These are phyloP conservation scores for Xylaria scruposa DNA, from an alignment of 495 filamentous ascomycete genomes.

Conservation along the genomic window DNA sequence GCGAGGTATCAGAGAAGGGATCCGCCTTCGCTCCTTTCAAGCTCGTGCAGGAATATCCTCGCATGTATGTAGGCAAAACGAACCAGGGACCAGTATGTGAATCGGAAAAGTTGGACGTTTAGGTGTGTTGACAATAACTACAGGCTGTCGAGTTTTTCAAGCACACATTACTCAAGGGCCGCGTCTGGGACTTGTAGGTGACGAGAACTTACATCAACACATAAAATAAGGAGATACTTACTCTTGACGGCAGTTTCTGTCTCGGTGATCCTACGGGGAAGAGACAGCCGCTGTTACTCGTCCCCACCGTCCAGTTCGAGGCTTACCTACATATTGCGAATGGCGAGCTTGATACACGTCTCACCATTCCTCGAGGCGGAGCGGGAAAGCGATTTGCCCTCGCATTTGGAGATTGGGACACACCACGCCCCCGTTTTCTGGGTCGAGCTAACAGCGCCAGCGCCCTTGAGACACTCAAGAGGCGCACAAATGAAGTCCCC, in stretches of 20 bases:
- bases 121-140: background rate
- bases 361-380: slow-evolving; percentile 58
- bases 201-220: background rate
- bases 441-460: slow-evolving; percentile 56
- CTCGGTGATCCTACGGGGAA: slow-evolving; percentile 58
- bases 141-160: slow-evolving; percentile 63
- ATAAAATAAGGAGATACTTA: slow-evolving; percentile 10
- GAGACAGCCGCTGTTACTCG: slow-evolving; percentile 63
- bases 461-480: slow-evolving; percentile 42
- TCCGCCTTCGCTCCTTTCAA: slow-evolving; percentile 65
- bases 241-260: slow-evolving; percentile 64
- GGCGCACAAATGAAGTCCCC: slow-evolving; percentile 7
- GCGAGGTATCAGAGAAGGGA: slow-evolving; percentile 34
- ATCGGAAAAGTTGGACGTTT: background rate
- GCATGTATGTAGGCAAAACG: slow-evolving; percentile 59
- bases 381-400: slow-evolving; percentile 59
- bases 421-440: slow-evolving; percentile 67
- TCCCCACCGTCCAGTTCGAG: slow-evolving; percentile 67
- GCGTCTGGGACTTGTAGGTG: slow-evolving; percentile 79
- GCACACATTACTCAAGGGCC: slow-evolving; percentile 59
- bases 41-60: slow-evolving; percentile 65
- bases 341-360: slow-evolving; percentile 46
- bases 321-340: slow-evolving; percentile 67
- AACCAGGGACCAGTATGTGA: slow-evolving; percentile 51
- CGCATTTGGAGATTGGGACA: slow-evolving; percentile 61